phyloP scores from a whole-genome alignment of 2,329 filamentous ascomycete species.

The Colletotrichum graminicola region DNA sequence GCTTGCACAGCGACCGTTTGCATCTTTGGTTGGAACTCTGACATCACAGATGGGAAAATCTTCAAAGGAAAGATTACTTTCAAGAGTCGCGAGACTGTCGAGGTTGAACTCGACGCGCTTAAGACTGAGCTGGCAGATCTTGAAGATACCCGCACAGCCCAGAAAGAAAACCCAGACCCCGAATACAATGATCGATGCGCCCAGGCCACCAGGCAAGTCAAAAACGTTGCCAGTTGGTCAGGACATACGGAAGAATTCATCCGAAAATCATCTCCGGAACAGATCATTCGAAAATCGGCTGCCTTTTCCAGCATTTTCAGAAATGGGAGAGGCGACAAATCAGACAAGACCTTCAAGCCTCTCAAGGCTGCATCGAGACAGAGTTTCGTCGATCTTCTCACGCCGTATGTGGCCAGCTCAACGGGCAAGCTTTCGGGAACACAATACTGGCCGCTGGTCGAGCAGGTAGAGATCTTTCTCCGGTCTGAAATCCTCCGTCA shows the following conservation, averaged over 20 bases:
- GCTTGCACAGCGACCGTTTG: constrained; percentile 43
- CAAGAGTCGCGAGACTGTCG: constrained; percentile 37
- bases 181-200: not conserved
- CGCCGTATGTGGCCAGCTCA: constrained; percentile 35
- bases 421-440: not conserved
- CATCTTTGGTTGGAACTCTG: constrained; percentile 34
- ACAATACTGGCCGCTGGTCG: constrained; percentile 41
- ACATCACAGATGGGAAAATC: not conserved
- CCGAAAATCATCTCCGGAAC: not conserved
- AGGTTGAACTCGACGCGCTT: constrained; percentile 34
- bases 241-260: constrained; percentile 19
- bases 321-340: not conserved
- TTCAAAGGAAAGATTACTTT: constrained; percentile 32
- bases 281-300: constrained; percentile 18
- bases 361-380: not conserved
- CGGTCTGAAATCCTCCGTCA: constrained; percentile 31
- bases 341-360: not conserved
- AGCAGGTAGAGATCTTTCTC: constrained; percentile 38
- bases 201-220: constrained; percentile 18
- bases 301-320: not conserved
- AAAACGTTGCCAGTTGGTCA: constrained; percentile 36
- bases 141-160: not conserved
- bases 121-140: constrained; percentile 29
- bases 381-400: constrained; percentile 22
- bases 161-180: not conserved